Evolutionary conservation across 2,329 filamentous ascomycete genomes (phyloP).

Genomic region (Bipolaris zeicola): DNA sequence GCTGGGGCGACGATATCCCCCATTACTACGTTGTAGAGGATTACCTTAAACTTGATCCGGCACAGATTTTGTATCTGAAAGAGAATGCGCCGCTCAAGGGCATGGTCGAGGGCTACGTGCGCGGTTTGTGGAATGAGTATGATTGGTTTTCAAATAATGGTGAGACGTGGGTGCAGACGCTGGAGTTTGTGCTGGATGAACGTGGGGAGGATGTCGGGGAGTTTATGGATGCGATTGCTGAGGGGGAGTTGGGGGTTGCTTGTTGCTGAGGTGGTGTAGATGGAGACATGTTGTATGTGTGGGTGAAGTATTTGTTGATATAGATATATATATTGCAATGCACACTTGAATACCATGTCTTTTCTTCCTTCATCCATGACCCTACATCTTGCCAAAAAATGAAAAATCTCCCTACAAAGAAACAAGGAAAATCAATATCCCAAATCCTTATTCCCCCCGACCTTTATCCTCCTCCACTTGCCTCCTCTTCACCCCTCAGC

Average conservation of each 20-base stretch:
- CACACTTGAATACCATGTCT: too few species aligned
- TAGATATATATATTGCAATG: too few species aligned
- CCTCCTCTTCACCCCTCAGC: not conserved
- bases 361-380: too few species aligned
- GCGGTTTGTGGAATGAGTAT: constrained; percentile 49
- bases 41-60: constrained; percentile 67
- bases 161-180: constrained; percentile 65
- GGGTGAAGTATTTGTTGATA: too few species aligned
- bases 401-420: too few species aligned
- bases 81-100: constrained; percentile 62
- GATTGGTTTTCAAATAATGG: constrained; percentile 69
- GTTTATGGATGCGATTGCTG: constrained; percentile 69
- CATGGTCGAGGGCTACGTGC: constrained; percentile 62
- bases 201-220: constrained; percentile 58
- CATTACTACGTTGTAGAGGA: constrained; percentile 70
- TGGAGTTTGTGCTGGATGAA: constrained; percentile 62
- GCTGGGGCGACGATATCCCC: constrained; percentile 67
- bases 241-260: constrained; percentile 72
- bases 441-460: too few species aligned
- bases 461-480: too few species aligned
- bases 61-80: constrained; percentile 63
- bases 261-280: constrained; percentile 15
- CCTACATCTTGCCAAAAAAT: too few species aligned
- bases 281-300: not conserved
- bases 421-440: too few species aligned